Percentiles rank a stretch among this genome's conserved stretches.
phyloP scores from a whole-genome alignment of 2,329 filamentous ascomycete species.

The Camptophora hylomeconis region DNA sequence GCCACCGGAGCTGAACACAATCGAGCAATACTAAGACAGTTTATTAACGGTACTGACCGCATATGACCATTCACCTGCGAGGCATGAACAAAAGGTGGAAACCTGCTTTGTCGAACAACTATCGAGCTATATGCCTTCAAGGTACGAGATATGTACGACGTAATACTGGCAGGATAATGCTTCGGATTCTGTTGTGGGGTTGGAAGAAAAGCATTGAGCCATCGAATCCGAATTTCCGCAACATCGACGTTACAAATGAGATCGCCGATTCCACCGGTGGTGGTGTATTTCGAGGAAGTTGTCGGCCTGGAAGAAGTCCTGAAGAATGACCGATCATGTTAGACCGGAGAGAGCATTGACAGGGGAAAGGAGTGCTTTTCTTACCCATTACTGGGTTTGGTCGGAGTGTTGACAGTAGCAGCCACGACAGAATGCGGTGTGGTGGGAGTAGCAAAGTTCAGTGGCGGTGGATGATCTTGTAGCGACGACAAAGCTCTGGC shows the following conservation, averaged over 20 bases:
- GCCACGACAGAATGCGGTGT: too few species aligned
- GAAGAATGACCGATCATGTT: too few species aligned
- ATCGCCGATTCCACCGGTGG: slow-evolving; percentile 12
- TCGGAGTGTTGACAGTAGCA: too few species aligned
- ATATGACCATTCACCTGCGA: slow-evolving; percentile 21
- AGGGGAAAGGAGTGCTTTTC: too few species aligned
- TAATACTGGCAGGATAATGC: slow-evolving; percentile 26
- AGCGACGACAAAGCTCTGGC: too few species aligned
- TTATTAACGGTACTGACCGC: slow-evolving; percentile 24
- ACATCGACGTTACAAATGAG: slow-evolving; percentile 35
- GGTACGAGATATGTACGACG: slow-evolving; percentile 28
- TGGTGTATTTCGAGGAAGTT: too few species aligned
- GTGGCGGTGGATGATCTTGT: too few species aligned
- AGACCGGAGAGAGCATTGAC: too few species aligned
- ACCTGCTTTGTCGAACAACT: slow-evolving; percentile 24
- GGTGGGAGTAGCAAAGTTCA: too few species aligned
- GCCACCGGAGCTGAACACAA: slow-evolving; percentile 27
- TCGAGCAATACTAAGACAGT: slow-evolving; percentile 30
- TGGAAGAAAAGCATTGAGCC: slow-evolving; percentile 36
- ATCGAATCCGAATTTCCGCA: slow-evolving; percentile 36
- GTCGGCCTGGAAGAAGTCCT: too few species aligned
- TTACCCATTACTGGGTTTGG: too few species aligned
- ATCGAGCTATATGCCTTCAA: slow-evolving; percentile 33
- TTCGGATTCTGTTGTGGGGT: slow-evolving; percentile 32
- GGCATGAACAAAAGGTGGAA: slow-evolving; percentile 34